Conservation (phyloP, 164 flowering plant genomes). For the Warburgia ugandensis region DNA sequence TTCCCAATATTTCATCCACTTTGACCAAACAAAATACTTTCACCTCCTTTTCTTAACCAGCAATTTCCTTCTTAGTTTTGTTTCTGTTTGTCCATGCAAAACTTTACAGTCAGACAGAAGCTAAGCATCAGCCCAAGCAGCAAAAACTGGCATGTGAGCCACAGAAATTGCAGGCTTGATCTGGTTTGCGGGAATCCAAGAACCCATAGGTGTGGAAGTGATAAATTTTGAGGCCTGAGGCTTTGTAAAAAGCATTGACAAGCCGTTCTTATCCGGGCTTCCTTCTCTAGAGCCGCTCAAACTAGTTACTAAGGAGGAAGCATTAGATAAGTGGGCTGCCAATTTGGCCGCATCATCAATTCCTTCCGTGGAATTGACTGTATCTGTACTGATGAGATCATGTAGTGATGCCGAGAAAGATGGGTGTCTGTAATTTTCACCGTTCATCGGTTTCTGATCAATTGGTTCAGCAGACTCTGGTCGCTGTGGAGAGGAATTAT, state of each 20-base stretch:
- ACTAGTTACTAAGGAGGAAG: slow-evolving; percentile 62
- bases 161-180: slow-evolving; percentile 41
- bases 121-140: slow-evolving; percentile 70
- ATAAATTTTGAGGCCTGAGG: slow-evolving; percentile 31
- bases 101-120: not conserved
- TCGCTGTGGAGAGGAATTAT: slow-evolving; percentile 22
- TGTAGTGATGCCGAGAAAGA: slow-evolving; percentile 37
- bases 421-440: slow-evolving; percentile 16
- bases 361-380: slow-evolving; percentile 13
- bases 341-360: slow-evolving; percentile 26
- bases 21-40: not conserved
- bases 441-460: slow-evolving; percentile 23
- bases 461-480: slow-evolving; percentile 17
- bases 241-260: slow-evolving; percentile 29
- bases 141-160: slow-evolving; percentile 70
- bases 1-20: not conserved
- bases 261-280: slow-evolving; percentile 49
- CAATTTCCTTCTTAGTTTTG: slow-evolving; percentile 1
- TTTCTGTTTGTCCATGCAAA: slow-evolving; percentile 27
- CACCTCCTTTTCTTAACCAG: not conserved
- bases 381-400: slow-evolving; percentile 39
- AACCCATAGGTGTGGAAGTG: slow-evolving; percentile 13
- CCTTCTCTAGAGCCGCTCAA: slow-evolving; percentile 65
- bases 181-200: slow-evolving; percentile 55
- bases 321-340: slow-evolving; percentile 38